Evolutionary conservation across 257 asterid species (phyloP).

Genomic region (Knoxia roxburghii): DNA sequence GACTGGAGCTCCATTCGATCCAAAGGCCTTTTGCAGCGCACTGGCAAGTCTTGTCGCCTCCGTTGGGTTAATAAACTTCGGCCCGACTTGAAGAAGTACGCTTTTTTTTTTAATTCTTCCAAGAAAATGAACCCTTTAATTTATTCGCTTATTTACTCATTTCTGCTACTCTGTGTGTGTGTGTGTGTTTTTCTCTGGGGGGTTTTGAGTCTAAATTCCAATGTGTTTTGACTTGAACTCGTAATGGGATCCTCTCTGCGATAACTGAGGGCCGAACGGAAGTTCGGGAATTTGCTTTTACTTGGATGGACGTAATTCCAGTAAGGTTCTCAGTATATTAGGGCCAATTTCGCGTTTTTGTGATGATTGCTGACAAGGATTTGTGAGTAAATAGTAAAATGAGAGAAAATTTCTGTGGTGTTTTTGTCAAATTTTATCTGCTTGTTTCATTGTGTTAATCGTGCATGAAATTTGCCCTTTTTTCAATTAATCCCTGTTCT

Average conservation of each 20-base stretch:
- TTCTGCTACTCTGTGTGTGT: neutral
- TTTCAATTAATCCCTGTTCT: neutral
- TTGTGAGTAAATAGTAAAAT: neutral
- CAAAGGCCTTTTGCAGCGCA: conserved; percentile 87
- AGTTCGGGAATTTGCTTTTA: no score
- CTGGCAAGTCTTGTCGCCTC: conserved; percentile 95
- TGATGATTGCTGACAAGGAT: no score
- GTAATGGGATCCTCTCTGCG: neutral
- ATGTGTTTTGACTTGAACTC: neutral
- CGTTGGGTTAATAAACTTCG: conserved; percentile 97
- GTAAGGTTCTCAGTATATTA: no score
- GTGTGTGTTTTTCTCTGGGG: neutral
- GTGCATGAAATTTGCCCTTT: neutral
- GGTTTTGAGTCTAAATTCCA: neutral
- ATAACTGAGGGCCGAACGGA: neutral
- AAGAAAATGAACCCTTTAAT: neutral
- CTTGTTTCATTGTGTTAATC: neutral
- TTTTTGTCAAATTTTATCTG: neutral
- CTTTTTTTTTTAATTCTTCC: neutral
- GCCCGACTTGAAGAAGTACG: conserved; percentile 53
- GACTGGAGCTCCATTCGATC: conserved; percentile 99
- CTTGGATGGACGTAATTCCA: no score
- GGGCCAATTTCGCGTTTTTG: no score
- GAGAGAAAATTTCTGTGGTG: neutral
- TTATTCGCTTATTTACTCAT: neutral